phyloP scores from a whole-genome alignment of 106 monocot species.

The Dioscorea alata region DNA sequence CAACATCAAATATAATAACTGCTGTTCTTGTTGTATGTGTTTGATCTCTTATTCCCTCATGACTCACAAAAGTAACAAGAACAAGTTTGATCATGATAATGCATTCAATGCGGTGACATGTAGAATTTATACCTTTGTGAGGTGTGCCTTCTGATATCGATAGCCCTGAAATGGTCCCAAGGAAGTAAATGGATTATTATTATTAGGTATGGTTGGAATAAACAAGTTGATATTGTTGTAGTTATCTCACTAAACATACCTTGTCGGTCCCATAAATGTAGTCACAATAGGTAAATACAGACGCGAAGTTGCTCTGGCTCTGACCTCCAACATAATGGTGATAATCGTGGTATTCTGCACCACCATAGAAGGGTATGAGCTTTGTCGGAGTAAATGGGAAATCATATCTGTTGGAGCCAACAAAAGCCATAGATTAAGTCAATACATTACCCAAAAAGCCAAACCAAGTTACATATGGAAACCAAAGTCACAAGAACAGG shows the following conservation, averaged over 20 bases:
- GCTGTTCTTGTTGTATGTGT: too few species aligned
- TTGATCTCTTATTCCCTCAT: background rate
- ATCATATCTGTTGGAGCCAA: conserved; percentile 54
- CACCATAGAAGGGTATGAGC: conserved; percentile 91
- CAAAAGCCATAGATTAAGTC: too few species aligned
- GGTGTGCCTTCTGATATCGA: conserved; percentile 62
- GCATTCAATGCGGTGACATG: background rate
- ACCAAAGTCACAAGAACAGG: too few species aligned
- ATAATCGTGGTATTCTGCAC: conserved; percentile 93
- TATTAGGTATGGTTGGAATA: background rate
- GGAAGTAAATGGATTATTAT: background rate
- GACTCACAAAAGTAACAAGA: background rate
- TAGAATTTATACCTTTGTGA: conserved; percentile 40
- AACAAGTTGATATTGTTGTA: background rate
- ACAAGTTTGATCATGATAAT: background rate
- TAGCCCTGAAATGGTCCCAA: conserved; percentile 65
- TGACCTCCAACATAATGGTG: conserved; percentile 93
- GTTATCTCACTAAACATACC: conserved; percentile 21
- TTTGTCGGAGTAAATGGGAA: conserved; percentile 73
- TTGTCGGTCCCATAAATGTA: conserved; percentile 94
- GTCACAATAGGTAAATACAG: conserved; percentile 95
- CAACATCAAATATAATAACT: too few species aligned
- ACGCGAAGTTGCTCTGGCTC: conserved; percentile 96
- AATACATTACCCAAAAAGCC: background rate
- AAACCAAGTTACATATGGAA: background rate